Conservation (phyloP, 768 basidiomycete species). For the Lentinula detonsa region DNA sequence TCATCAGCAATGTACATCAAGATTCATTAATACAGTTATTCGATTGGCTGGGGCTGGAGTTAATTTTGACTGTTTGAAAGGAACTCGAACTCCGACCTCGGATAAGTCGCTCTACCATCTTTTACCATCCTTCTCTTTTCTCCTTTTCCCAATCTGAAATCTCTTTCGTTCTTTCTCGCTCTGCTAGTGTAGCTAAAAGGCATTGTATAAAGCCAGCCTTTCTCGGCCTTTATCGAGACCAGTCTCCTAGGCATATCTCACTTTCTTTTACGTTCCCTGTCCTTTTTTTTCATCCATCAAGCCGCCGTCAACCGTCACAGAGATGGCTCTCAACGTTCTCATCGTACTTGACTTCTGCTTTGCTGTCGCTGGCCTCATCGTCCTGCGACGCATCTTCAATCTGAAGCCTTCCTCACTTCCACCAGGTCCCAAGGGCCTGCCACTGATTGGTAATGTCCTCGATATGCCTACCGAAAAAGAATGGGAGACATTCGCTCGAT, state of each 20-base stretch:
- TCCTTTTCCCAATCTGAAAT: background rate
- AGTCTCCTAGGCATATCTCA: background rate
- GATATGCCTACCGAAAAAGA: conserved; percentile 45
- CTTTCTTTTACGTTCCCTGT: background rate
- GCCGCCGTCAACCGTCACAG: background rate
- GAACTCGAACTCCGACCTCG: conserved; percentile 8
- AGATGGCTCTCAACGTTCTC: conserved; percentile 8
- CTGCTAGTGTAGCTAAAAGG: background rate
- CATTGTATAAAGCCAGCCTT: background rate
- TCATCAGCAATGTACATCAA: background rate
- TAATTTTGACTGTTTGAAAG: background rate
- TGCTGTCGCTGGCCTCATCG: conserved; percentile 25
- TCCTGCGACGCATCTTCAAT: conserved; percentile 25
- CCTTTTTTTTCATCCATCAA: background rate
- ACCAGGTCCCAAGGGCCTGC: conserved; percentile 32
- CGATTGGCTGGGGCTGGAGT: background rate
- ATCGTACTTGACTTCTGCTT: conserved; percentile 26
- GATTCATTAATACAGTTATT: background rate
- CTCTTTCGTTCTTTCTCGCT: background rate
- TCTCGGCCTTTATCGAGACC: background rate
- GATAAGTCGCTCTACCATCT: conserved; percentile 23
- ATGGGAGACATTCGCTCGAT: conserved; percentile 47
- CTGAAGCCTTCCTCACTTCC: conserved; percentile 35
- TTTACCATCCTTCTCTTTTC: background rate
- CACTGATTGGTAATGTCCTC: conserved; percentile 46